Base-by-base conservation (phyloP, 257 asterid species). In the Rhazya stricta region DNA sequence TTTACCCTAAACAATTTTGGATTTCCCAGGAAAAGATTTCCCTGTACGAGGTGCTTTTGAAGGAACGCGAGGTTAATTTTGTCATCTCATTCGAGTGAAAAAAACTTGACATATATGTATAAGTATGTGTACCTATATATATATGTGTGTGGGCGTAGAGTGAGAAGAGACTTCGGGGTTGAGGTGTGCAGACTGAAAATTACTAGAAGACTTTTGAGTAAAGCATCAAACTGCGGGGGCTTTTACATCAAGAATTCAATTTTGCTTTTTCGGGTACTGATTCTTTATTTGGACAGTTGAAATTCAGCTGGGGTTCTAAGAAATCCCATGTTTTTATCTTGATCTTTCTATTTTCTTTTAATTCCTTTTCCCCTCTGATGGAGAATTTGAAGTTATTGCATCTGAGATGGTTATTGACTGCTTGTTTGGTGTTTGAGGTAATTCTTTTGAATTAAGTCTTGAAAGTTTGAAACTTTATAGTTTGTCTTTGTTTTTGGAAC, bases 131-230 rank as follows among this genome's bases (percentile, higher is more conserved):
- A 43, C 4, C 23, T 32, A 18, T 34, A 23, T 43, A 58, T 43
- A 9, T 19, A 41, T 30, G 16, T 5, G 9, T 30, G 29, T 19
- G 19, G 7, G 32, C 18, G 16, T 73, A 23, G 37, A 56, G 73
- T 9, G 63, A 70, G 67, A 27, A 77, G 15, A 51, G 57, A 34
- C 53, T 51, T 66, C 56, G 66, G 61, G 32, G 46, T 30, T 61
- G 72, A 71, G 67, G 72, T 48, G 7, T 23, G 32, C 32, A 58
- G 65, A 7, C 45, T 63, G 73, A 50, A 66, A 65, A 51, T 77
- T 66, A n/a, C n/a, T n/a, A 16, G 67, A n/a, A 61, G 76, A 71
- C 73, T 71, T 71, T 77, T 50, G 58, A 71, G 58, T 71, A 50
- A 77, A 77, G 81, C 67, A 62, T 77, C 80, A 32, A 60, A 56